Conservation (phyloP, 73 alveolate species). For the Paraurostyla sp. region DNA sequence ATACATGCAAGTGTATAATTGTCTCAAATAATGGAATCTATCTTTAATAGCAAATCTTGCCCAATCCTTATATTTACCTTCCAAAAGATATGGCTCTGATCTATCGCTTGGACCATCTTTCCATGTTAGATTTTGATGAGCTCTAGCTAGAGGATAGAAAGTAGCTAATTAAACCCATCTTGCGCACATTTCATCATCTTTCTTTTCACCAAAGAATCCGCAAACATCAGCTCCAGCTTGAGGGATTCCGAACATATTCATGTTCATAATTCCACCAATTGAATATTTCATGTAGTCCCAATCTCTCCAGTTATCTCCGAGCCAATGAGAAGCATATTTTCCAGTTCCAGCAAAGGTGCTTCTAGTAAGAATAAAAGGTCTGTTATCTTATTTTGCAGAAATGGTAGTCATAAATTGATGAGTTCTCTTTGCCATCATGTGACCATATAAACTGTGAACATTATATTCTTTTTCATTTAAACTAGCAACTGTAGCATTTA, state of each 20-base stretch:
- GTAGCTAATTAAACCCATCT: constrained; percentile 97
- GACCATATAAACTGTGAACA: constrained; percentile 85
- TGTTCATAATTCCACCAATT: constrained; percentile 92
- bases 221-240: constrained; percentile 97
- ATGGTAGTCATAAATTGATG: constrained; percentile 62
- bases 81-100: constrained; percentile 69
- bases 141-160: constrained; percentile 97
- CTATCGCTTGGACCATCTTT: not conserved
- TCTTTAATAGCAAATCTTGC: constrained; percentile 66
- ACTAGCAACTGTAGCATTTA: constrained; percentile 37
- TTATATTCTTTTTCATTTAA: constrained; percentile 33
- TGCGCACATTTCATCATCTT: constrained; percentile 95
- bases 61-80: not conserved
- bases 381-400: constrained; percentile 61
- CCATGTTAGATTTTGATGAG: constrained; percentile 84
- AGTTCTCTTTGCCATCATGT: constrained; percentile 79
- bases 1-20: constrained; percentile 83
- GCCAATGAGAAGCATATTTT: constrained; percentile 91
- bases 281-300: constrained; percentile 90
- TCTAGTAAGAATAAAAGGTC: constrained; percentile 92
- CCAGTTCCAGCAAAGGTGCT: constrained; percentile 94
- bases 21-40: constrained; percentile 80
- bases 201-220: constrained; percentile 93
- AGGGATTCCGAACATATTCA: constrained; percentile 97
- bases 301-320: constrained; percentile 92